Evolutionary conservation across 1,284 basidiomycete genomes (phyloP).

Genomic region (Trichosporon asahii): DNA sequence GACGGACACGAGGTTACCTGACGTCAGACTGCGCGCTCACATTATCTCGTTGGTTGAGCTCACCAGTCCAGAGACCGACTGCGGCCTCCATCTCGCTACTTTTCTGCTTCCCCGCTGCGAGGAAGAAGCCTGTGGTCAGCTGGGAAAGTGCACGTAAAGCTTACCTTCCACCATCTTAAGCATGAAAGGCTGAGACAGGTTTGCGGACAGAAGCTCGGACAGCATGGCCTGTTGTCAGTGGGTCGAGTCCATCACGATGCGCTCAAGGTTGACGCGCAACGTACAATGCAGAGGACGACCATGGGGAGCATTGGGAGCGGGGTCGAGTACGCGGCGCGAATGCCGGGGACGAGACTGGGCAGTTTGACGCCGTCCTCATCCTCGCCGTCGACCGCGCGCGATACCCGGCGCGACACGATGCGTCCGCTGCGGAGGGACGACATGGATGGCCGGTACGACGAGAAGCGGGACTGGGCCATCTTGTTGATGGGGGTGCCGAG

Average conservation of each 20-base stretch:
- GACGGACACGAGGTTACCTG: constrained; percentile 53
- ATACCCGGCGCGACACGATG: constrained; percentile 17
- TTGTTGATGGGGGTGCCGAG: not conserved
- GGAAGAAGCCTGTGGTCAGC: constrained; percentile 37
- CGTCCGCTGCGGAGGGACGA: constrained; percentile 9
- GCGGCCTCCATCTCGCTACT: constrained; percentile 47
- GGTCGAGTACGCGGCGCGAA: constrained; percentile 57
- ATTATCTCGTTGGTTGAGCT: constrained; percentile 13
- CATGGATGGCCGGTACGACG: constrained; percentile 7
- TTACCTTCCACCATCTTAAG: constrained; percentile 87
- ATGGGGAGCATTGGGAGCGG: constrained; percentile 83
- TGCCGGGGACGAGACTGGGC: constrained; percentile 49
- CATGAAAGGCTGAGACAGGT: constrained; percentile 82
- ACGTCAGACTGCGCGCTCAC: constrained; percentile 17
- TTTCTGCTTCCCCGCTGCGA: constrained; percentile 31
- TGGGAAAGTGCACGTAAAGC: constrained; percentile 16
- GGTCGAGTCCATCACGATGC: not conserved
- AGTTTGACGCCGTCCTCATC: constrained; percentile 41
- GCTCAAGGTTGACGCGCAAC: constrained; percentile 45
- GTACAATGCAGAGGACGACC: constrained; percentile 83
- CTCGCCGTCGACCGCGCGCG: constrained; percentile 16
- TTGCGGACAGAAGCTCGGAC: constrained; percentile 86
- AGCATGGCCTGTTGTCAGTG: constrained; percentile 67
- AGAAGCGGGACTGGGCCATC: not conserved
- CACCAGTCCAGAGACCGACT: constrained; percentile 51